These are phyloP conservation scores for Pisolithus sp. DNA, from an alignment of 768 basidiomycete genomes.

Conservation along the genomic window DNA sequence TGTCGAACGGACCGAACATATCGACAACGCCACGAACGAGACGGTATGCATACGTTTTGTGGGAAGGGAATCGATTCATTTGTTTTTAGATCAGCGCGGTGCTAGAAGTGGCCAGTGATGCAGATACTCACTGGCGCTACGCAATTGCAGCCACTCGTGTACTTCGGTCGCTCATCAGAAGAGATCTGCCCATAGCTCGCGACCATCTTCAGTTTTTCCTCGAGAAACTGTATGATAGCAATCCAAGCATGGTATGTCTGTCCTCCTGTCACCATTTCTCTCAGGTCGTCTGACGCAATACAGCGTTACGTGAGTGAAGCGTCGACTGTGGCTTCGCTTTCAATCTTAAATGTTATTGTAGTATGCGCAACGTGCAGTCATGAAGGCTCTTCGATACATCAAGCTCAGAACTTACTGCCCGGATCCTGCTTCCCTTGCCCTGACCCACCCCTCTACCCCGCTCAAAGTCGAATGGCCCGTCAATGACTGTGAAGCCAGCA, in stretches of 20 bases:
- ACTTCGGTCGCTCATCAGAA: constrained; percentile 61
- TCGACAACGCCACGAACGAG: constrained; percentile 32
- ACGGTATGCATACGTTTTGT: neutral
- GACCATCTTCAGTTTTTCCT: constrained; percentile 53
- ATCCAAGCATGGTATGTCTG: constrained; percentile 57
- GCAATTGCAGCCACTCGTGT: constrained; percentile 61
- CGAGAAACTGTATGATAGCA: constrained; percentile 52
- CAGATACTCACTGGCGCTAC: constrained; percentile 76
- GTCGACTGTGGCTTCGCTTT: neutral
- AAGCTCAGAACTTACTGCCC: constrained; percentile 72
- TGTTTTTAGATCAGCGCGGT: constrained; percentile 26
- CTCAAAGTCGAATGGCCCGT: constrained; percentile 48
- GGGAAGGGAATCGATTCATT: neutral
- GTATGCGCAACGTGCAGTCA: constrained; percentile 69
- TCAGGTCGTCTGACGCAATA: constrained; percentile 3
- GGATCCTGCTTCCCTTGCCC: constrained; percentile 49
- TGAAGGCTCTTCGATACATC: constrained; percentile 71
- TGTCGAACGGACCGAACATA: constrained; percentile 33
- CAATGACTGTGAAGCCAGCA: constrained; percentile 45
- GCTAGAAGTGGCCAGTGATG: constrained; percentile 51
- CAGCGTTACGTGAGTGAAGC: constrained; percentile 52
- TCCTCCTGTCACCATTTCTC: neutral
- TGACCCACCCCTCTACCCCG: constrained; percentile 62
- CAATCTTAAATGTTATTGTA: constrained; percentile 17
- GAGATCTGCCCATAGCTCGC: constrained; percentile 48